Evolutionary conservation across 208 protist genomes (phyloP), one percentile per base, ranked within the genome.

Genomic region (Lotmaria passim): DNA sequence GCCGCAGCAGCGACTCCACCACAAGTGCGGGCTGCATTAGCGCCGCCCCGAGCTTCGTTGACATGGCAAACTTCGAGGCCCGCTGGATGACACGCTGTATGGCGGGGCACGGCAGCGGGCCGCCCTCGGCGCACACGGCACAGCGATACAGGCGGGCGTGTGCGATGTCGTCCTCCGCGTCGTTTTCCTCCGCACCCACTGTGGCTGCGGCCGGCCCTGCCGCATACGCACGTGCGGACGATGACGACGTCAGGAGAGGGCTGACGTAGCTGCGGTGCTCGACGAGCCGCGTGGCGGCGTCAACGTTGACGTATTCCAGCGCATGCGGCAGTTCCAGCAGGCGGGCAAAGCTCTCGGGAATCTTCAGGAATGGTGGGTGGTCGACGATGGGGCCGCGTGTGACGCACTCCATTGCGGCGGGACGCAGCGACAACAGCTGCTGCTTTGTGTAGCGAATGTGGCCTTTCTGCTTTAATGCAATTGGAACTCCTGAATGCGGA

Each of bases 21-120:
- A 96, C 91, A 17, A 91, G 69, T 7, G 70, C 63, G 1, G 82
- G 71, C 71, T 96, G 91, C 43, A 94, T 70, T 30, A 96, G 70
- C 15, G 69, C 79, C 7, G 82, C 74, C 0, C 82, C 78, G 15
- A 79, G 72, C 57, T 70, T 80, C 23, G 62, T 87, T 4, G 65
- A 72, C 46, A 88, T 65, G 14, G 73, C 73, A 15, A 75, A 70
- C 24, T 72, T 73, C 12, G 63, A 72, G n/a, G 68, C 74, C 19
- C 67, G 63, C 10, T 71, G 51, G 1, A 93, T 48, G 17, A 90
- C 51, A 0, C 44, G 66, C 2, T 77, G 50, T 0, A 91, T 31
- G 0, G 71, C 58, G 2, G 59, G 26, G 60, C 89, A 94, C 8
- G 78, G 78, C 43, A 78, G 70, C 19, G 69, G 67, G 8, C 82